phyloP scores from a whole-genome alignment of 2,329 filamentous ascomycete genomes.

The Pochonia chlamydosporia region DNA sequence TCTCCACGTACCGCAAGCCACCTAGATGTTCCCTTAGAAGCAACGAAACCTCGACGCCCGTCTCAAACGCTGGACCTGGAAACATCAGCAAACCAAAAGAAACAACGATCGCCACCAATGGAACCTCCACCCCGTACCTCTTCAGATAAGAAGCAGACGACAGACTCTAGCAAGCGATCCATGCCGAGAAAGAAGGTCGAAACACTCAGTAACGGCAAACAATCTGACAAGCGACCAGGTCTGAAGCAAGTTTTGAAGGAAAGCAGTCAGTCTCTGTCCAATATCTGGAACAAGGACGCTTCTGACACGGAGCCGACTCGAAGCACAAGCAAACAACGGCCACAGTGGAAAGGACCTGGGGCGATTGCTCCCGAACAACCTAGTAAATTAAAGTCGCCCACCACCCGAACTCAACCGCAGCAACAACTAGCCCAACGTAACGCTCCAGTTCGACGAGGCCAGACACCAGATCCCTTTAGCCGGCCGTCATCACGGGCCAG shows the following conservation, averaged over 20 bases:
- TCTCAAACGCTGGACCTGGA: background rate
- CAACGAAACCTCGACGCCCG: background rate
- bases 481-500: constrained; percentile 40
- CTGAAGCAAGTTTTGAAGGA: constrained; percentile 45
- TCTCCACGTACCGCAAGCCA: constrained; percentile 11
- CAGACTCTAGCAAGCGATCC: constrained; percentile 8
- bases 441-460: constrained; percentile 2
- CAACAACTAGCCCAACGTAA: constrained; percentile 6
- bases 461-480: constrained; percentile 22
- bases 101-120: constrained; percentile 30
- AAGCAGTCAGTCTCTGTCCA: constrained; percentile 40
- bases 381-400: constrained; percentile 5
- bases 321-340: constrained; percentile 14
- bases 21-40: constrained; percentile 12
- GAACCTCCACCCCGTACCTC: constrained; percentile 12
- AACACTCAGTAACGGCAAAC: constrained; percentile 12
- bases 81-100: constrained; percentile 40
- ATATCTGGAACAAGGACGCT: constrained; percentile 44
- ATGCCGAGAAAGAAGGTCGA: constrained; percentile 24
- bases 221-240: constrained; percentile 18
- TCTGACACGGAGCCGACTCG: constrained; percentile 16
- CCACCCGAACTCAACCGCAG: constrained; percentile 7
- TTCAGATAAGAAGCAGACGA: background rate
- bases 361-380: constrained; percentile 4
- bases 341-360: constrained; percentile 18